Conservation (phyloP, 768 basidiomycete species). For the Pleurotus salmoneostramineus region DNA sequence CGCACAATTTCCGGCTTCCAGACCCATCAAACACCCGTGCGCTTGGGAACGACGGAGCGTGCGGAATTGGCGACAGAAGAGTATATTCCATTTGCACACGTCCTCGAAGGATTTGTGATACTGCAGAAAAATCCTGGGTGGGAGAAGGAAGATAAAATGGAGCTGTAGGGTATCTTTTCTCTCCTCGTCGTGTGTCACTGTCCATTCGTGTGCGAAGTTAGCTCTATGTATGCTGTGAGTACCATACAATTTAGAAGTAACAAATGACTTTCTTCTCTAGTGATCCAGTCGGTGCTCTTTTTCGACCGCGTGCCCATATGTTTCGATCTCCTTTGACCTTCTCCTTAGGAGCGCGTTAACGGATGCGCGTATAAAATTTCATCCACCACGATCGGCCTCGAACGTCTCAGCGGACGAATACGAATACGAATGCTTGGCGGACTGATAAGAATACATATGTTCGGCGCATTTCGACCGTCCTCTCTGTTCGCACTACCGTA, state of each 20-base stretch:
- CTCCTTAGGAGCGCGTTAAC: no score
- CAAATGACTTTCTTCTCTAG: not conserved
- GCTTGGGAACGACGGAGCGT: slow-evolving; percentile 90
- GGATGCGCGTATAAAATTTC: no score
- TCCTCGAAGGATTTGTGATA: slow-evolving; percentile 91
- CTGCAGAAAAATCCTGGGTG: slow-evolving; percentile 90
- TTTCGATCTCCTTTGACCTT: no score
- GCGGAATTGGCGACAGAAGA: slow-evolving; percentile 97
- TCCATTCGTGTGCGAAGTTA: not conserved
- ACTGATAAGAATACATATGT: no score
- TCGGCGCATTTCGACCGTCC: no score
- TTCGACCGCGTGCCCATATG: no score
- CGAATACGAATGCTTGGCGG: no score
- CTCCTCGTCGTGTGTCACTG: not conserved
- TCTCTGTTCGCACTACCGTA: no score
- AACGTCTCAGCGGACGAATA: no score
- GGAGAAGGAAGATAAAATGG: slow-evolving; percentile 85
- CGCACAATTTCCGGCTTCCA: slow-evolving; percentile 97
- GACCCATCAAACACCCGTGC: slow-evolving; percentile 95
- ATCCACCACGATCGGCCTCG: no score
- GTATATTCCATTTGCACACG: slow-evolving; percentile 85
- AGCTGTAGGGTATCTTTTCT: slow-evolving; percentile 39
- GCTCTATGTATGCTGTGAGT: slow-evolving; percentile 2
- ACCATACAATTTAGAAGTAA: slow-evolving; percentile 6
- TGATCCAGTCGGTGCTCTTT: not conserved